Percentiles rank a stretch among this genome's conserved stretches.
Evolutionary conservation across 306 rosid genomes (phyloP).

Genomic region (Castanopsis chinensis): DNA sequence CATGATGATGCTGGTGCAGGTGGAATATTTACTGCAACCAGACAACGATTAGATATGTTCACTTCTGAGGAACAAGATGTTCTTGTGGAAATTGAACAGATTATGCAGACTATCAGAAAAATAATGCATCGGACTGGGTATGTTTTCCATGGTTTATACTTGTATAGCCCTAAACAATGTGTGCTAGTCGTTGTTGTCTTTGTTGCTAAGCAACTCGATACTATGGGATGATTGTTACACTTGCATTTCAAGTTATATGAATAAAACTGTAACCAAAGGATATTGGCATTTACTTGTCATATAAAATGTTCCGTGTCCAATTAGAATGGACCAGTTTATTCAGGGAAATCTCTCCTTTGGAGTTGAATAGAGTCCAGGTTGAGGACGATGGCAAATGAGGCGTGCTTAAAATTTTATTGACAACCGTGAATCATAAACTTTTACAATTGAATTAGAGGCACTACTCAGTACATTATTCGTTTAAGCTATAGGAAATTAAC

Average conservation of each 20-base stretch:
- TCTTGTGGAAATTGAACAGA: constrained; percentile 55
- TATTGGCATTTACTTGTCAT: background rate
- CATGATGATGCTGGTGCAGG: constrained; percentile 23
- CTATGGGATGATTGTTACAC: background rate
- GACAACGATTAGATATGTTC: constrained; percentile 63
- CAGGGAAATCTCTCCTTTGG: background rate
- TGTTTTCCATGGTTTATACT: constrained; percentile 15
- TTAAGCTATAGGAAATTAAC: background rate
- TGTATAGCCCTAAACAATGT: background rate
- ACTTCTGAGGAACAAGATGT: constrained; percentile 75
- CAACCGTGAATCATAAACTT: background rate
- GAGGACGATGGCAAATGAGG: background rate
- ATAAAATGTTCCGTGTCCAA: background rate
- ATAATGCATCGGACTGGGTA: constrained; percentile 91
- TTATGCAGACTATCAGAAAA: constrained; percentile 62
- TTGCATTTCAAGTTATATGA: background rate
- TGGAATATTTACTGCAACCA: constrained; percentile 39
- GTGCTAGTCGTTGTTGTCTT: background rate
- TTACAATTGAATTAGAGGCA: background rate
- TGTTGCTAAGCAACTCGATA: background rate
- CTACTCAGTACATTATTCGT: background rate
- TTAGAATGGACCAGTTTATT: background rate
- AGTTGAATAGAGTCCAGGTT: background rate
- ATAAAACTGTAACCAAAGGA: background rate
- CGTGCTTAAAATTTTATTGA: background rate